Percentiles rank a stretch among this genome's conserved stretches.
These are phyloP conservation scores for Colletotrichum musae DNA, from an alignment of 2,329 filamentous ascomycete species.

Conservation along the genomic window DNA sequence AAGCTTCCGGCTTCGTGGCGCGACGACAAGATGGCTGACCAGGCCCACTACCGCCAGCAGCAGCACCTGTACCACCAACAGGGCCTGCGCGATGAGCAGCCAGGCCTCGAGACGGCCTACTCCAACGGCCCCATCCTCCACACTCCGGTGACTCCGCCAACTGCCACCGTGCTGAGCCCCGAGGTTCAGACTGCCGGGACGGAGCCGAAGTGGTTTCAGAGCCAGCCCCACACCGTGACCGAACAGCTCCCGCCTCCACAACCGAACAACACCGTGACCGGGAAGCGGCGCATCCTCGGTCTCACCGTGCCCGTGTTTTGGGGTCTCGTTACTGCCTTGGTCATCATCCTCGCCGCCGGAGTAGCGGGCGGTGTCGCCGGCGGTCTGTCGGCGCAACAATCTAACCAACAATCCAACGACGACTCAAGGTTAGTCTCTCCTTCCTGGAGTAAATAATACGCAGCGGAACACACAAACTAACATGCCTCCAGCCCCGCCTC, in stretches of 20 bases:
- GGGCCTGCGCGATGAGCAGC: conserved; percentile 4
- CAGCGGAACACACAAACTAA: neutral
- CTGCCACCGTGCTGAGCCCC: neutral
- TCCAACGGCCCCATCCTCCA: conserved; percentile 25
- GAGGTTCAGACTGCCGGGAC: neutral
- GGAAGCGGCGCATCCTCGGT: conserved; percentile 38
- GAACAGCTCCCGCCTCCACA: neutral
- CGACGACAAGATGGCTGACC: conserved; percentile 12
- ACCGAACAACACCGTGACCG: neutral
- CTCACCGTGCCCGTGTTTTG: conserved; percentile 43
- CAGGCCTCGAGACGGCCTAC: conserved; percentile 20
- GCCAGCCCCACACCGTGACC: neutral
- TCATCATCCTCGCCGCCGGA: conserved; percentile 40
- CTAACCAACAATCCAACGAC: conserved; percentile 13
- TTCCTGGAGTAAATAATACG: no score
- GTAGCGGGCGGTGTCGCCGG: conserved; percentile 43
- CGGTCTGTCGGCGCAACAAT: conserved; percentile 36
- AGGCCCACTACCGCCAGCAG: conserved; percentile 1
- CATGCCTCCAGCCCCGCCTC: neutral
- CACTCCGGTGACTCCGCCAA: neutral
- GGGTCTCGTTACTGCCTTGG: conserved; percentile 35
- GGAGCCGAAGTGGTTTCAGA: conserved; percentile 13
- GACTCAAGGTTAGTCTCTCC: neutral
- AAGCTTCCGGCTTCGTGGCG: neutral
- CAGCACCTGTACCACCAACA: conserved; percentile 22